phyloP scores from a whole-genome alignment of 441 rosid genomes.

The Gossypium trilobum region DNA sequence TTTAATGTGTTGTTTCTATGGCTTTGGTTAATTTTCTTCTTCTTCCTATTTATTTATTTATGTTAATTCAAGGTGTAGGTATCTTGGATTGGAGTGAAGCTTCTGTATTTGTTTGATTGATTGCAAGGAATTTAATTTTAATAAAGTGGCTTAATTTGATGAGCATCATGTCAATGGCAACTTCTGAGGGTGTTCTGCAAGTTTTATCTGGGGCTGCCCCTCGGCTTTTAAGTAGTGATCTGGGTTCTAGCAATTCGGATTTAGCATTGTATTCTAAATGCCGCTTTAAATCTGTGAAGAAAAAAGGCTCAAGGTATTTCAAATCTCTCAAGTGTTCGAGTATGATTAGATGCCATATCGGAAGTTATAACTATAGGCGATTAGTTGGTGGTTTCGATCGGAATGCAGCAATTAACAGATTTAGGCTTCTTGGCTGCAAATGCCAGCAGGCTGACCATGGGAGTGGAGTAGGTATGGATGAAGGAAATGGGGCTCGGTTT shows the following conservation, averaged over 20 bases:
- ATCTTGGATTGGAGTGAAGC: conserved; percentile 2
- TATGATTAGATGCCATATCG: conserved; percentile 13
- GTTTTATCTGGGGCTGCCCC: conserved; percentile 37
- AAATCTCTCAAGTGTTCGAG: conserved; percentile 23
- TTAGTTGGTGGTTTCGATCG: conserved; percentile 14
- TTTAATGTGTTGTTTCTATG: background rate
- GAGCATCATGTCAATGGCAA: conserved; percentile 30
- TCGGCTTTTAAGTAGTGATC: conserved; percentile 24
- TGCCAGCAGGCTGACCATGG: conserved; percentile 42
- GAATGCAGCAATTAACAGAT: conserved; percentile 14
- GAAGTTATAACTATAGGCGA: conserved; percentile 10
- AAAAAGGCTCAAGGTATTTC: conserved; percentile 20
- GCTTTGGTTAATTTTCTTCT: background rate
- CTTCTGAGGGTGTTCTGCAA: conserved; percentile 43
- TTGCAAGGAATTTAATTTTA: background rate
- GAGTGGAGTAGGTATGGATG: conserved; percentile 23
- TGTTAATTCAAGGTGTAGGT: background rate
- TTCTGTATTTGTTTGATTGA: background rate
- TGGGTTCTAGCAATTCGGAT: conserved; percentile 19
- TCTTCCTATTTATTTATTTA: background rate
- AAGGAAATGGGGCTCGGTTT: conserved; percentile 36
- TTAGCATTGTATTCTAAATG: conserved; percentile 20
- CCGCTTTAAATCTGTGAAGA: conserved; percentile 21
- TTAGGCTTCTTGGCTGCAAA: conserved; percentile 33
- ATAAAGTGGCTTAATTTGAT: background rate